A percentile compares a stretch with the other conserved stretches of the same genome.
phyloP scores from a whole-genome alignment of 345 rosid species.

The Kandelia obovata region DNA sequence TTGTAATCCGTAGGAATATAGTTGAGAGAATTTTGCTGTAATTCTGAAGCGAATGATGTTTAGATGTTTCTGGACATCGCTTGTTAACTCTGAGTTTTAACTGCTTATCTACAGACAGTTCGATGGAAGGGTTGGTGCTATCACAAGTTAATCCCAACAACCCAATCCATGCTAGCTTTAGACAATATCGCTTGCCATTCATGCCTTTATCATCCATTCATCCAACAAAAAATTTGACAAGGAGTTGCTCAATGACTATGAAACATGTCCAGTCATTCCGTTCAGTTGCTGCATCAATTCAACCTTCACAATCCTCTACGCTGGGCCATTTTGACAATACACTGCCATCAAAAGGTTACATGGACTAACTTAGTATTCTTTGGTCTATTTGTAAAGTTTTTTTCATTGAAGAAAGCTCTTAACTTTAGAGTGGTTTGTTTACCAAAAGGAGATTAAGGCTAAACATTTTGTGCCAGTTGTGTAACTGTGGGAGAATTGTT shows the following conservation, averaged over 20 bases:
- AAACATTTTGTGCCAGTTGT: neutral
- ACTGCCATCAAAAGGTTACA: constrained; percentile 55
- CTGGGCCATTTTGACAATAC: constrained; percentile 36
- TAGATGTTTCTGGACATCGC: neutral
- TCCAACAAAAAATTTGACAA: constrained; percentile 22
- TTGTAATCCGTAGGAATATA: no score
- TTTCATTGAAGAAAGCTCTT: no score
- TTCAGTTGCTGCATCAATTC: constrained; percentile 49
- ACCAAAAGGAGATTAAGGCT: no score
- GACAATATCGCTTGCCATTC: constrained; percentile 25
- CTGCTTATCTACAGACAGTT: constrained; percentile 28
- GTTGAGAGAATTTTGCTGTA: neutral
- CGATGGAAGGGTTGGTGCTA: constrained; percentile 59
- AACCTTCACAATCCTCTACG: constrained; percentile 43
- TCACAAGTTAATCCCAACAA: constrained; percentile 35
- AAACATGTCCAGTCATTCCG: constrained; percentile 37
- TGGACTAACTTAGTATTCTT: neutral
- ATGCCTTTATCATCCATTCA: constrained; percentile 27
- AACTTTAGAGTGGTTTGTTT: neutral
- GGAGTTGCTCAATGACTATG: constrained; percentile 29
- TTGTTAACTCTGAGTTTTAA: constrained; percentile 10
- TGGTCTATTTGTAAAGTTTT: neutral
- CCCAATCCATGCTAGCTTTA: constrained; percentile 33
- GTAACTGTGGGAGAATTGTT: neutral
- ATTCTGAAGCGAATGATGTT: neutral